Evolutionary conservation across 2,329 filamentous ascomycete genomes (phyloP).

Genomic region (Onygenales sp.): DNA sequence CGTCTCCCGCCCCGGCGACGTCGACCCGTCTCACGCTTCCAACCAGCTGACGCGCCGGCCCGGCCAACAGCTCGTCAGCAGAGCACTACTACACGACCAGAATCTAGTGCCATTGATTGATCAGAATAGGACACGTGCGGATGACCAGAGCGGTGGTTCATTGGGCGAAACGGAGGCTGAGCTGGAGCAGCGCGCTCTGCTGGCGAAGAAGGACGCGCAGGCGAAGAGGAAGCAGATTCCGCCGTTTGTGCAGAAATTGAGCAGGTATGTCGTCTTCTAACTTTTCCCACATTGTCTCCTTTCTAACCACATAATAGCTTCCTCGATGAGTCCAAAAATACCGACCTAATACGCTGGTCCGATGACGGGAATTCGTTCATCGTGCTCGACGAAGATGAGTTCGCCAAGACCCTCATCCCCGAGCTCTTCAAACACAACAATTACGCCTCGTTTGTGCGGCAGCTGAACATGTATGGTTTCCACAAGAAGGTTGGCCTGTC

Average conservation of each 20-base stretch:
- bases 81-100: constrained; percentile 29
- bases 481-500: constrained; percentile 73
- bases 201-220: constrained; percentile 79
- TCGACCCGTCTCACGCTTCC: constrained; percentile 38
- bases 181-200: constrained; percentile 67
- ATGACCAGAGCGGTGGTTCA: constrained; percentile 30
- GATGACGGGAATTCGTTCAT: constrained; percentile 95
- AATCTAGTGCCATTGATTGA: constrained; percentile 20
- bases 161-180: constrained; percentile 61
- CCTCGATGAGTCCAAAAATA: constrained; percentile 84
- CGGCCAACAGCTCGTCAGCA: constrained; percentile 30
- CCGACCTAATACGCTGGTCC: constrained; percentile 92
- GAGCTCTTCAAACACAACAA: constrained; percentile 74
- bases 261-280: constrained; percentile 57
- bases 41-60: constrained; percentile 35
- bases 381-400: constrained; percentile 89
- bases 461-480: constrained; percentile 58
- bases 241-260: constrained; percentile 94
- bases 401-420: constrained; percentile 63
- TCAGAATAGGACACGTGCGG: constrained; percentile 15
- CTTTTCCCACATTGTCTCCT: constrained; percentile 7
- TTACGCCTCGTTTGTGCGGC: constrained; percentile 66
- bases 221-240: constrained; percentile 91
- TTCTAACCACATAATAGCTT: constrained; percentile 53
- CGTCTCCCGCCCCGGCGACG: constrained; percentile 30